Conservation (phyloP, 2,329 filamentous ascomycete species). For the Alternaria ethzedia region DNA sequence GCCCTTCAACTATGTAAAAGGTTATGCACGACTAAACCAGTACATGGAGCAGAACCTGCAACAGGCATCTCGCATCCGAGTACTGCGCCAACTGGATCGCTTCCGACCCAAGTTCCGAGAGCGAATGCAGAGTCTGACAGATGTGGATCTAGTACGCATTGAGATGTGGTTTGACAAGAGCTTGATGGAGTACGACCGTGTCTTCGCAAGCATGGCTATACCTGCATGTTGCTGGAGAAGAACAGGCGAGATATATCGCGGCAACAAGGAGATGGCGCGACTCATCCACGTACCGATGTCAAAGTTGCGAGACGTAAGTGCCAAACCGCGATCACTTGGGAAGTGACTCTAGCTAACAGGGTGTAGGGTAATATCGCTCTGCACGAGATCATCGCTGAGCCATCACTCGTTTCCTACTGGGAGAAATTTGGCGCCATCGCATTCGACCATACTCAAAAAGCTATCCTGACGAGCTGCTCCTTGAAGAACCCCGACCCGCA, state of each 20-base stretch:
- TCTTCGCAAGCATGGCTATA: slow-evolving; percentile 98
- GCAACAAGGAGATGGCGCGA: slow-evolving; percentile 99
- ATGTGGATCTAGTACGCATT: slow-evolving; percentile 91
- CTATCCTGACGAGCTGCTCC: slow-evolving; percentile 90
- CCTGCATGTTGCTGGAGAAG: slow-evolving; percentile 96
- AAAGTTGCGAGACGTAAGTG: slow-evolving; percentile 84
- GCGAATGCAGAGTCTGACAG: slow-evolving; percentile 88
- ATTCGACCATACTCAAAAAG: slow-evolving; percentile 92
- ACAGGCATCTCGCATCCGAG: slow-evolving; percentile 83
- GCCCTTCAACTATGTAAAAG: slow-evolving; percentile 98
- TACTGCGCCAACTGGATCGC: slow-evolving; percentile 86
- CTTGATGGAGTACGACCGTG: slow-evolving; percentile 96
- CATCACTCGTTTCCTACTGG: slow-evolving; percentile 96
- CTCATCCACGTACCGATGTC: slow-evolving; percentile 93
- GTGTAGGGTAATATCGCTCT: slow-evolving; percentile 88
- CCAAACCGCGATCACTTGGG: not conserved
- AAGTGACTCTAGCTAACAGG: slow-evolving; percentile 14
- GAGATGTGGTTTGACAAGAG: slow-evolving; percentile 99
- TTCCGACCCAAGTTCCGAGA: slow-evolving; percentile 96
- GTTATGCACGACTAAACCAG: slow-evolving; percentile 84
- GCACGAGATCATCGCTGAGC: slow-evolving; percentile 94
- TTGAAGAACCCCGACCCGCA: slow-evolving; percentile 73
- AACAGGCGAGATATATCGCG: slow-evolving; percentile 95
- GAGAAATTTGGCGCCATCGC: slow-evolving; percentile 98
- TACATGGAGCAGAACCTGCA: slow-evolving; percentile 93